Evolutionary conservation across 495 filamentous ascomycete species (phyloP), one percentile per base, ranked within the genome.

Genomic region (Hypoxylon fragiforme): DNA sequence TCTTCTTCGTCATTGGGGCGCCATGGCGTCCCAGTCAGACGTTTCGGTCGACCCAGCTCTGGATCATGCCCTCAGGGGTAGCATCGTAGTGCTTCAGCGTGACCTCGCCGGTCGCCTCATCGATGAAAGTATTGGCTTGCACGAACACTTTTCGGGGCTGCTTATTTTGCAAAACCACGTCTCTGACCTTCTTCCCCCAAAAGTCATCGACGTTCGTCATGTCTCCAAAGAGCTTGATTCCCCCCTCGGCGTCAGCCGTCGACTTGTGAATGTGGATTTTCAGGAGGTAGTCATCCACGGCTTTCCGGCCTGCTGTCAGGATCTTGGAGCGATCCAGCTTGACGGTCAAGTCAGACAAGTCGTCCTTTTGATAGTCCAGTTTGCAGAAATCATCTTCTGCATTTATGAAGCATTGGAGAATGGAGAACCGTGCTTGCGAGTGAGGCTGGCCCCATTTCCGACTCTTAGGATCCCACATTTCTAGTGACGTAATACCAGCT

Each of bases 91-190:
- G 90, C 73, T 83, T 90, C 69, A 96, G 67, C 15, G 73, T 80
- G 13, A 96, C 90, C 69, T 83, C 79, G 28, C 88, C 90, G 9
- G 85, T 86, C 3, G 70, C 71, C 43, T 85, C 78, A 13, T 83
- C 75, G 39, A 90, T 67, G 34, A 81, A 72, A 6, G 94, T 97
- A 73, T 95, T 98, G 26, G 88, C 90, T 73, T 96, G 91, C 13
- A 98, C 92, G 73, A 96, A 97, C 32, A 96, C 86, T 78, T 97
- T 98, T 48, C 94, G 79, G 28, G 94, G 92, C 59, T 90, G 85
- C 77, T 95, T 96, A 73, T 89, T 89, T 68, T 79, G 77, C 59
- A 97, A 70, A 14, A 97, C 94, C 43, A 88, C 81, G 22, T 87
- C 78, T 42, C 94, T 77, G 16, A 95, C 83, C 63, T 83, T 84